Conservation (phyloP, 495 filamentous ascomycete genomes). For the Tuber microsphaerosporum region DNA sequence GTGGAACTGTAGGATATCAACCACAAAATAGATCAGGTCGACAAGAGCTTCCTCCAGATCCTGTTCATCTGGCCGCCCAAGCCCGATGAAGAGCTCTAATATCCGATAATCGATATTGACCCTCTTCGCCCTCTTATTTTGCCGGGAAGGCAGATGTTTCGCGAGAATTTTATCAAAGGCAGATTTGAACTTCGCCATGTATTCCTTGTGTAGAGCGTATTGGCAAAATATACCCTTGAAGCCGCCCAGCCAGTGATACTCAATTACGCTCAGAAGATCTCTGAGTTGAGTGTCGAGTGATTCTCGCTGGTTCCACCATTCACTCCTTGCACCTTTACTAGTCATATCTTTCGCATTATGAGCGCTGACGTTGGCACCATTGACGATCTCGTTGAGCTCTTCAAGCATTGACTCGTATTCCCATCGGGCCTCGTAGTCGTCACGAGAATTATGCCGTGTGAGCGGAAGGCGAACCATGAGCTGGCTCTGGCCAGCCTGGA, state of each 20-base stretch:
- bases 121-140: slow-evolving; percentile 47
- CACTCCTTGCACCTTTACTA: slow-evolving; percentile 55
- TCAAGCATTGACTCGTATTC: slow-evolving; percentile 67
- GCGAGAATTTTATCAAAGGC: slow-evolving; percentile 76
- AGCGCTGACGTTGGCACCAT: slow-evolving; percentile 68
- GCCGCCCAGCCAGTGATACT: slow-evolving; percentile 88
- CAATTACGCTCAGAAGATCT: slow-evolving; percentile 74
- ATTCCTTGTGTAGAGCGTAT: slow-evolving; percentile 52
- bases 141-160: slow-evolving; percentile 83
- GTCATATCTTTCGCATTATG: slow-evolving; percentile 61
- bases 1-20: slow-evolving; percentile 93
- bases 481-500: slow-evolving; percentile 64
- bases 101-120: slow-evolving; percentile 68
- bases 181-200: slow-evolving; percentile 64
- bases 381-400: slow-evolving; percentile 76
- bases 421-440: slow-evolving; percentile 71
- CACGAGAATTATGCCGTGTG: slow-evolving; percentile 69
- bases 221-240: slow-evolving; percentile 87
- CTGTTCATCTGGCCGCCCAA: slow-evolving; percentile 62
- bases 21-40: slow-evolving; percentile 89
- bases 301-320: slow-evolving; percentile 85
- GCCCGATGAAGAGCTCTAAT: slow-evolving; percentile 76
- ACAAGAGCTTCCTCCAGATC: slow-evolving; percentile 75
- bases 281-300: slow-evolving; percentile 67
- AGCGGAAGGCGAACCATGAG: slow-evolving; percentile 82